Base-by-base conservation (phyloP, 768 basidiomycete species). In the Psilocybe subaeruginosa region DNA sequence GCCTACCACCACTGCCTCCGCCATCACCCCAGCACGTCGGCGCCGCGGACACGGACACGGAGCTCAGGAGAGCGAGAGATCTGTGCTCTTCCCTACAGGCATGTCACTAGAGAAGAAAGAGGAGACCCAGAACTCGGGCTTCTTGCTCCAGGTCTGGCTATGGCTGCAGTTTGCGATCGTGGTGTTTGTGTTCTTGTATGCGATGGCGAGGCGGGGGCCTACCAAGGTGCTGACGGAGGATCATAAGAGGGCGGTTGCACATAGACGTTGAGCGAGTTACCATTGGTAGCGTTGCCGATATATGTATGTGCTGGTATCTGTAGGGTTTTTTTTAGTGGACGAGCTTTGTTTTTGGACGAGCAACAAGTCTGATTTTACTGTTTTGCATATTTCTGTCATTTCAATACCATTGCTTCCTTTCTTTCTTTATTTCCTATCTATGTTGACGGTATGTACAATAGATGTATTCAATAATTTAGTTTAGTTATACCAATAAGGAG, bases 101-200 rank as follows among this genome's bases (percentile, higher is more conserved):
- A 12, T 35, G 47, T n/a, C 53, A 48, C 56, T 37, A 33, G 41
- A 56, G 54, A 60, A 50, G 37, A 37, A 45, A 16, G 31, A 56
- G 27, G 48, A 64, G 64, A 59, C 67, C 37, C 66, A 69, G 53
- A 59, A 77, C n/a, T 75, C 71, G 6, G 70, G 71, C 43, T 74
- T 89, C 52, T 71, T 93, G 64, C 67, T 94, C 52, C 90, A 92
- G 74, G 70, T 91, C 19, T 94, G 93, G 93, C 73, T 94, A 64
- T 92, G 92, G 91, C 71, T 93, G 61, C 93, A 95, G 73, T 93
- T 94, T 69, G 77, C 72, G 7, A 79, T 93, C 62, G 85, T 95
- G 64, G 80, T 93, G 33, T 57, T 88, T 45, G 86, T 93, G 55
- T 94, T 94, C 72, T 71, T 95, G 56, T 92, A 85, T 82, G 85